Conservation (phyloP, 106 monocot species). For the Vanilla planifolia region DNA sequence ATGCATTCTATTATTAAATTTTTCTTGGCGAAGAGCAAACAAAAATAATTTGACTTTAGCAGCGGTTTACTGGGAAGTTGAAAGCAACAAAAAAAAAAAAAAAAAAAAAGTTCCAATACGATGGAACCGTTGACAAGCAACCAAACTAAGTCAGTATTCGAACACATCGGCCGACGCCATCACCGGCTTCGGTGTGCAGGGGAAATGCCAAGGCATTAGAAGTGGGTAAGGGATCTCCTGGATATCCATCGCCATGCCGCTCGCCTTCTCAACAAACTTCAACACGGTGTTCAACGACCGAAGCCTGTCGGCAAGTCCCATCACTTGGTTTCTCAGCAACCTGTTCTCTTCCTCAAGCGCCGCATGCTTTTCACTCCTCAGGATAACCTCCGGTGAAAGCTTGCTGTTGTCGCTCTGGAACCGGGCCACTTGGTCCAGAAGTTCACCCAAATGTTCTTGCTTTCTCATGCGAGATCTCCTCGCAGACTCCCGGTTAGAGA, state of each 20-base stretch:
- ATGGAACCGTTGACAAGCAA: too few relatives aligned
- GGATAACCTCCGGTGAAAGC: conserved; percentile 27
- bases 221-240: conserved; percentile 11
- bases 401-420: conserved; percentile 25
- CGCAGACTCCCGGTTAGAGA: conserved; percentile 55
- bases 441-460: conserved; percentile 44
- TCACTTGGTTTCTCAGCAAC: conserved; percentile 32
- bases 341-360: conserved; percentile 29
- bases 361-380: conserved; percentile 14
- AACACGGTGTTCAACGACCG: conserved; percentile 27
- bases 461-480: conserved; percentile 54
- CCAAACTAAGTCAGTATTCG: conserved; percentile 3
- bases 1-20: too few relatives aligned
- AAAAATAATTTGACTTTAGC: too few relatives aligned
- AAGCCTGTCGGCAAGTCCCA: conserved; percentile 47
- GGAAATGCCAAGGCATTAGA: conserved; percentile 8
- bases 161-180: conserved; percentile 5
- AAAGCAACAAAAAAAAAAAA: too few relatives aligned
- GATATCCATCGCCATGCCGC: conserved; percentile 11
- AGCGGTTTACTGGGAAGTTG: too few relatives aligned
- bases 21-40: too few relatives aligned
- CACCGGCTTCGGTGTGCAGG: conserved; percentile 1
- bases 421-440: conserved; percentile 24
- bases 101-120: too few relatives aligned
- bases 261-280: conserved; percentile 1